phyloP scores from a whole-genome alignment of 108 stramenopile species.

The Cyclotella kingstonii region DNA sequence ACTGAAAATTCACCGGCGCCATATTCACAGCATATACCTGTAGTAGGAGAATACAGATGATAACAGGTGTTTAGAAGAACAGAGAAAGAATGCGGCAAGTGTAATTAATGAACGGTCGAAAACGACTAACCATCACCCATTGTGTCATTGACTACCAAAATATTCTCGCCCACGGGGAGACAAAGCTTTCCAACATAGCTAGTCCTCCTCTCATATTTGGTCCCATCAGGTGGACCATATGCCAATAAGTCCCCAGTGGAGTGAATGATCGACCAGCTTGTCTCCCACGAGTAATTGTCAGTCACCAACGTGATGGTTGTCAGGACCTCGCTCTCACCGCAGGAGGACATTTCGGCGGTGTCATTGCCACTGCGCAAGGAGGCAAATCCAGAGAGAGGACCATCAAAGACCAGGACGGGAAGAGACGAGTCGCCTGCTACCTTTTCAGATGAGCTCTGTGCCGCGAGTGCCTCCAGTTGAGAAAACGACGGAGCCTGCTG shows the following conservation, averaged over 20 bases:
- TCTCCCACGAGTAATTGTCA: slow-evolving; percentile 3
- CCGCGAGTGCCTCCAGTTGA: too few relatives aligned
- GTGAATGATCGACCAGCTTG: slow-evolving; percentile 6
- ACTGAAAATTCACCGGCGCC: slow-evolving; percentile 5
- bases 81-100: neutral
- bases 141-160: slow-evolving; percentile 9
- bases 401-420: slow-evolving; percentile 1
- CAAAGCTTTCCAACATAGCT: slow-evolving; percentile 16
- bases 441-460: neutral
- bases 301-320: slow-evolving; percentile 4
- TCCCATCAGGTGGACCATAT: slow-evolving; percentile 6
- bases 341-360: neutral
- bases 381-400: slow-evolving; percentile 1
- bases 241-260: slow-evolving; percentile 1
- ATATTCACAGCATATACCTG: slow-evolving; percentile 7
- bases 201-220: slow-evolving; percentile 10
- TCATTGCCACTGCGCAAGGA: neutral
- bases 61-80: neutral
- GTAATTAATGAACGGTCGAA: neutral
- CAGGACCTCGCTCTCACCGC: neutral
- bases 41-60: neutral
- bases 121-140: slow-evolving; percentile 12
- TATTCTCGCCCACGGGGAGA: slow-evolving; percentile 7
- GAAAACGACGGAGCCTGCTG: neutral
- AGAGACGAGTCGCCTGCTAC: neutral